Conservation (phyloP, 2,329 filamentous ascomycete species). For the Thermoascus crustaceus region DNA sequence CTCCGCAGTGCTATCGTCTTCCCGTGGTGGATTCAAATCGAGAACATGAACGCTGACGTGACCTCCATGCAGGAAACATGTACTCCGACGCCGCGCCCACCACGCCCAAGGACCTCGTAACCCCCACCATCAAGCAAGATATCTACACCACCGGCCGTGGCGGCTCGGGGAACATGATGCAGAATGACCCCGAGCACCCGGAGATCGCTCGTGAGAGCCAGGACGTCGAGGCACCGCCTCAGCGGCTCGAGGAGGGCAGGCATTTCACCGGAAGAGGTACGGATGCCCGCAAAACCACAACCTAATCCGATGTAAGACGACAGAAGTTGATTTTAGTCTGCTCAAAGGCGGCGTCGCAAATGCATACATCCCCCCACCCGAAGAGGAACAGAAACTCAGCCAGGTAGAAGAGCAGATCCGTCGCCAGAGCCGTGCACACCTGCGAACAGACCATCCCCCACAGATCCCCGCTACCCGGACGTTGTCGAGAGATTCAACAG, state of each 20-base stretch:
- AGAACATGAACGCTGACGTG: background rate
- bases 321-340: conserved; percentile 2
- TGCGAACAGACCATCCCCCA: conserved; percentile 24
- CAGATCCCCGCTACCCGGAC: too few species aligned
- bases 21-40: background rate
- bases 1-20: background rate
- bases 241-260: conserved; percentile 30
- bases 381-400: conserved; percentile 15
- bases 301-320: background rate
- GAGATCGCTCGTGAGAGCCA: conserved; percentile 68
- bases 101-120: conserved; percentile 60
- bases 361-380: conserved; percentile 22
- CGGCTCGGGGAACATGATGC: conserved; percentile 81
- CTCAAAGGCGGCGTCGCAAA: conserved; percentile 28
- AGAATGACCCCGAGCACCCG: conserved; percentile 58
- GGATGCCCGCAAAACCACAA: conserved; percentile 5
- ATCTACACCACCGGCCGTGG: conserved; percentile 85
- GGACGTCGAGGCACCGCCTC: conserved; percentile 59
- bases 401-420: conserved; percentile 21
- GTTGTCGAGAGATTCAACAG: too few species aligned
- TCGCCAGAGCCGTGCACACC: conserved; percentile 27
- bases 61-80: conserved; percentile 51
- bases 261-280: conserved; percentile 39
- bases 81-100: conserved; percentile 43
- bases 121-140: conserved; percentile 73